Evolutionary conservation across 2,329 filamentous ascomycete species (phyloP), one percentile per base, ranked within the genome.

Genomic region (Colletotrichum sp.): DNA sequence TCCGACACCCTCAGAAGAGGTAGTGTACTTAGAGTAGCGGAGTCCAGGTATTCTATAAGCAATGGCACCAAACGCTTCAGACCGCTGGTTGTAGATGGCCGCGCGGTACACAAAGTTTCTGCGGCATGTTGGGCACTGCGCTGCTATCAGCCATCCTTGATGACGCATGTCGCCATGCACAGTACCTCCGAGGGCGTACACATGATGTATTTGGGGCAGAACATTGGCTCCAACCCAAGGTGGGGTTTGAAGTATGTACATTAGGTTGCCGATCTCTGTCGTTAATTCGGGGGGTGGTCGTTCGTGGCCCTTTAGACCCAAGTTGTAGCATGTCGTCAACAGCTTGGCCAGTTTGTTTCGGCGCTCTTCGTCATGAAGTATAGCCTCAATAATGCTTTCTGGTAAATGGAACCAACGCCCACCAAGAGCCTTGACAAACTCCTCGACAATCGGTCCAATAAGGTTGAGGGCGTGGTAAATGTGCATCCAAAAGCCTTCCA

Each of bases 241-340:
- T 1, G n/a, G n/a, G 10, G 43, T 21, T 48, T 48, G 43, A 48
- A 48, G 43, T n/a, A 48, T 48, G 8, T 48, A 21, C 43, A 48
- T 13, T 0, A 48, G 43, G 0, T 48, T 48, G 9, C 43, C 43
- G 1, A 48, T 21, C 43, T 7, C n/a, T 7, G 10, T 48, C 10
- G n/a, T 48, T 1, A 48, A 0, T 21, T 48, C 9, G 0, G 8
- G 18, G 18, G 43, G 43, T 0, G 10, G 43, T 7, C n/a, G 43
- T 48, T 21, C 43, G 9, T 48, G 18, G n/a, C 43, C 43, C 43
- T 13, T 13, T 6, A 21, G n/a, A 0, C 43, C 43, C 43, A 48
- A 3, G n/a, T 21, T 13, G 10, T 48, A 48, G 2, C 43, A 48
- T 48, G n/a, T 21, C 43, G n/a, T 48, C 43, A 21, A n/a, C 9